A percentile compares a stretch with the other conserved stretches of the same genome.
Evolutionary conservation across 2,329 filamentous ascomycete genomes (phyloP).

Genomic region (Cercospora sojina): DNA sequence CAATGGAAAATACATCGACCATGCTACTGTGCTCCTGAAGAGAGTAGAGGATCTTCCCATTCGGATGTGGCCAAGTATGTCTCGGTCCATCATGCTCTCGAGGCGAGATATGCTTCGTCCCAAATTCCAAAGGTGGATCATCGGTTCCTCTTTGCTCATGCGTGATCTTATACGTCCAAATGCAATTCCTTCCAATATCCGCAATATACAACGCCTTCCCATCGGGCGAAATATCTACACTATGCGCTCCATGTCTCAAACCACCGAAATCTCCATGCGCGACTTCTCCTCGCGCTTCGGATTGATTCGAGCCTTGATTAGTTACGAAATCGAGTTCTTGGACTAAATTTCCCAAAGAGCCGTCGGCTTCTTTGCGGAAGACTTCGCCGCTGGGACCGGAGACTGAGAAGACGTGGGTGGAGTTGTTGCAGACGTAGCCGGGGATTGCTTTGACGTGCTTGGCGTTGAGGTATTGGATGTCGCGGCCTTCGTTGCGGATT

Average conservation of each 20-base stretch:
- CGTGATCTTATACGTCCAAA: slow-evolving; percentile 37
- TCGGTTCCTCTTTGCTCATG: slow-evolving; percentile 21
- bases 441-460: slow-evolving; percentile 34
- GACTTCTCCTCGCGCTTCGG: slow-evolving; percentile 31
- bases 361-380: slow-evolving; percentile 34
- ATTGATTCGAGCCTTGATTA: slow-evolving; percentile 31
- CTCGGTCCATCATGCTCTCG: slow-evolving; percentile 37
- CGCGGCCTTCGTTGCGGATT: slow-evolving; percentile 25
- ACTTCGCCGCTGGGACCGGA: slow-evolving; percentile 39
- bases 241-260: slow-evolving; percentile 38
- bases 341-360: slow-evolving; percentile 34
- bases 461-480: slow-evolving; percentile 37
- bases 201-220: slow-evolving; percentile 36
- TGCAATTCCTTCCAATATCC: slow-evolving; percentile 40
- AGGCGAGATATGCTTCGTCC: slow-evolving; percentile 34
- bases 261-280: slow-evolving; percentile 40
- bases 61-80: slow-evolving; percentile 40
- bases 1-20: slow-evolving; percentile 37
- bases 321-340: slow-evolving; percentile 38
- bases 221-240: slow-evolving; percentile 36
- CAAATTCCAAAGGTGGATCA: slow-evolving; percentile 30
- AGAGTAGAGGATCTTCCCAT: slow-evolving; percentile 36
- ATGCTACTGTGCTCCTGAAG: slow-evolving; percentile 41
- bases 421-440: slow-evolving; percentile 37
- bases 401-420: slow-evolving; percentile 36